Base-by-base conservation (phyloP, 2,329 filamentous ascomycete genomes). In the Aspergillus sp. region DNA sequence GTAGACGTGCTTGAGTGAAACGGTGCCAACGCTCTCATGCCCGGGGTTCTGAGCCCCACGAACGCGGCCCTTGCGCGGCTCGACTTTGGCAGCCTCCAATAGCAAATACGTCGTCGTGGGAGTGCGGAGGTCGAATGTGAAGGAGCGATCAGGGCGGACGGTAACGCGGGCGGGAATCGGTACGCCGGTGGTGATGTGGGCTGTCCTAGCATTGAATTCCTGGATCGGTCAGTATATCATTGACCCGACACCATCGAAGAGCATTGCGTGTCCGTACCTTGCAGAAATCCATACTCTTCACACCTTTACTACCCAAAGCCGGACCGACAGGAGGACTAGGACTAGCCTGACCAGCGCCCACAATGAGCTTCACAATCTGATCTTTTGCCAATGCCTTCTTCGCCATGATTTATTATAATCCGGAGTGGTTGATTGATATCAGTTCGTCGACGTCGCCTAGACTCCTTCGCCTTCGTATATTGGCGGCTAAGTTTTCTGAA, bases 221-320 rank as follows among this genome's bases (percentile, higher is more conserved):
- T 98, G 69, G 23, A 45, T 66, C 7, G 61, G 41, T 62, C 15
- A 58, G 57, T 4, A 1, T 53, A 13, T 15, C 6, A 52, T 51
- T 51, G n/a, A 52, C 41, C 22, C 22, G 30, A 34, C 7, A 17
- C 46, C 28, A 30, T 53, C 31, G 17, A 46, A 17, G 13, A 53
- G 41, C 22, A 25, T n/a, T 43, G 54, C 15, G 22, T 38, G 5
- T 41, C 45, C 74, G 60, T 77, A 96, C 94, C 86, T 98, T 98
- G 88, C 95, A 98, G 78, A 98, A 99, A 81, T 99, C 95, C 90
- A 99, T 99, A 61, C 91, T 96, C 84, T 99, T 99, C 65, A 99
- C 91, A 84, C 95, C 95, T 83, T 97, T 98, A 78, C 90, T 94
- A 81, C 95, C 95, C 68, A 99, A 86, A 57, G 95, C 95, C 61